Percentiles rank a stretch among this genome's conserved stretches.
phyloP scores from a whole-genome alignment of 352 stramenopile species.

The Globisporangium polare region DNA sequence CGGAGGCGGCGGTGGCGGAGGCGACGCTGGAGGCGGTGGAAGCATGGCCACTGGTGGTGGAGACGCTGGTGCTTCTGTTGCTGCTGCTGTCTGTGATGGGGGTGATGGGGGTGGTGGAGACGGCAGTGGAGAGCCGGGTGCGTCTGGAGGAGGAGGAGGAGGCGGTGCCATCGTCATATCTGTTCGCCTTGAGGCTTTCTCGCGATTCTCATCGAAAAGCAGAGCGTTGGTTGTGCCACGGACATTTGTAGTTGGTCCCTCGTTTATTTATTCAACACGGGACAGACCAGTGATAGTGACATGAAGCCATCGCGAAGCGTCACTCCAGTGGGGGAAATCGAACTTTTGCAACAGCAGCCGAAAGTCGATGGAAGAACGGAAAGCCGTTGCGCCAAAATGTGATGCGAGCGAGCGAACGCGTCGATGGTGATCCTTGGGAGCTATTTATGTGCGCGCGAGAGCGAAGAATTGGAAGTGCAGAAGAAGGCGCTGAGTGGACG shows the following conservation, averaged over 20 bases:
- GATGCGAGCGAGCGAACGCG: not conserved
- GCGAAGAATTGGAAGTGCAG: not conserved
- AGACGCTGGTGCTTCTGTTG: not conserved
- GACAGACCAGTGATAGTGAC: too few relatives aligned
- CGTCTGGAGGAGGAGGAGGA: conserved; percentile 1
- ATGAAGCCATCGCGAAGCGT: too few relatives aligned
- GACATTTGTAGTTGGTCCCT: too few relatives aligned
- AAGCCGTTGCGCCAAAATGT: not conserved
- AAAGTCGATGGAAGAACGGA: too few relatives aligned
- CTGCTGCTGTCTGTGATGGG: not conserved
- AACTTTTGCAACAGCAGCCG: not conserved
- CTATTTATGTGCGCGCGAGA: not conserved
- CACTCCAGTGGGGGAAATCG: not conserved
- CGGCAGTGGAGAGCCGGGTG: not conserved
- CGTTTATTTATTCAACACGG: too few relatives aligned
- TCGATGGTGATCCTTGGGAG: not conserved
- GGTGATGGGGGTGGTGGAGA: conserved; percentile 1
- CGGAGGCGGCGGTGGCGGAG: conserved; percentile 4
- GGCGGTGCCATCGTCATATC: conserved; percentile 7
- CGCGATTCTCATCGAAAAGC: not conserved
- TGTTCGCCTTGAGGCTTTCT: not conserved
- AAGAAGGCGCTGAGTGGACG: not conserved
- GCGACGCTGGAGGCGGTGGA: not conserved
- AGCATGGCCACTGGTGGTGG: not conserved
- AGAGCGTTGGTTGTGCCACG: too few relatives aligned